phyloP scores from a whole-genome alignment of 1,284 basidiomycete genomes.

The Rhodotorula sp. region DNA sequence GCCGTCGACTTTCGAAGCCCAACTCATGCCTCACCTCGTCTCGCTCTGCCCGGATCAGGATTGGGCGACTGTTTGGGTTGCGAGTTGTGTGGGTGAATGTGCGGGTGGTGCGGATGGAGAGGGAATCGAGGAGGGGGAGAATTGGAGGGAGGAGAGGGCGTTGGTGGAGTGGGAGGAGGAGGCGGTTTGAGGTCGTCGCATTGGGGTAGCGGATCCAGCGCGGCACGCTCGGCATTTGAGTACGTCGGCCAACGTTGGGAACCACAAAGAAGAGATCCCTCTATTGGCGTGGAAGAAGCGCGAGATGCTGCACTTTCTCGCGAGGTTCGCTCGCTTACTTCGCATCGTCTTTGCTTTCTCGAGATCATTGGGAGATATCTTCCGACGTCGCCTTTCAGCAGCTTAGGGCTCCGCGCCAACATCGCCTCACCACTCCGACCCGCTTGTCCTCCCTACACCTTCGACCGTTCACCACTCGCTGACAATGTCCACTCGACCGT shows the following conservation, averaged over 20 bases:
- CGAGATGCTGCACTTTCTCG: too few species aligned
- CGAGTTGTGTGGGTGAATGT: conserved; percentile 73
- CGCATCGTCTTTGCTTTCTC: too few species aligned
- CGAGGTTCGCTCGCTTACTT: too few species aligned
- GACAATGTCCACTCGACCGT: conserved; percentile 16
- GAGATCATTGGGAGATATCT: too few species aligned
- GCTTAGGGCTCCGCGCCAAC: too few species aligned
- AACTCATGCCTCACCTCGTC: conserved; percentile 82
- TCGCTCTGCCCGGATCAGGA: conserved; percentile 61
- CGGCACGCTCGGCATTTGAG: too few species aligned
- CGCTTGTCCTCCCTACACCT: background rate
- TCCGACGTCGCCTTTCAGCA: too few species aligned
- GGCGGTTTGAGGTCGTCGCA: background rate
- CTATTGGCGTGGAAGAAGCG: too few species aligned
- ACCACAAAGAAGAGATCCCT: too few species aligned
- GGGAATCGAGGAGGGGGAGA: conserved; percentile 46
- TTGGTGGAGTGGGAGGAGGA: conserved; percentile 66
- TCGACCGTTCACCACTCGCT: background rate
- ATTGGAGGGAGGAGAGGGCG: conserved; percentile 71
- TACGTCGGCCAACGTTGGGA: too few species aligned
- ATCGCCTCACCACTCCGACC: background rate
- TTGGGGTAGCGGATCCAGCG: too few species aligned
- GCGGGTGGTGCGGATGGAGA: conserved; percentile 49
- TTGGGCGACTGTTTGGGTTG: conserved; percentile 66
- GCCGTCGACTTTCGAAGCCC: conserved; percentile 72